Percentiles rank a stretch among this genome's conserved stretches.
These are phyloP conservation scores for Caloboletus inedulis DNA, from an alignment of 1,284 basidiomycete genomes.

Conservation along the genomic window DNA sequence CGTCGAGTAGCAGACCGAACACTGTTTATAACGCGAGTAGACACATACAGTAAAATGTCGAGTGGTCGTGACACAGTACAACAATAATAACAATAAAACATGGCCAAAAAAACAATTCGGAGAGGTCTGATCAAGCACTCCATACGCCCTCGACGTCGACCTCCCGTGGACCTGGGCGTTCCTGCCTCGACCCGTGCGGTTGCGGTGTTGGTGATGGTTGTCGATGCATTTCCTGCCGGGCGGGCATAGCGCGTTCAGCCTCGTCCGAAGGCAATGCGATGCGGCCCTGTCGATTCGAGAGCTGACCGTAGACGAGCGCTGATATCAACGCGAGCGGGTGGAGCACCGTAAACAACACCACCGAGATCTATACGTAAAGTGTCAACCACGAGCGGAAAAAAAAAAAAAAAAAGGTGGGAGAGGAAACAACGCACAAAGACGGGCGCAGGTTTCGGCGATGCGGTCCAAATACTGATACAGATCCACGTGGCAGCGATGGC, in stretches of 20 bases:
- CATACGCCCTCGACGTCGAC: slow-evolving; percentile 31
- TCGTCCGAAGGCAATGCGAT: slow-evolving; percentile 47
- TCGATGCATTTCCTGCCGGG: not conserved
- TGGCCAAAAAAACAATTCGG: too few relatives aligned
- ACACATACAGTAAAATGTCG: too few relatives aligned
- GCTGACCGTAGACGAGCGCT: slow-evolving; percentile 37
- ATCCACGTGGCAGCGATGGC: slow-evolving; percentile 70
- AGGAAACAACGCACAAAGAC: slow-evolving; percentile 51
- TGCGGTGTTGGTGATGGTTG: slow-evolving; percentile 3
- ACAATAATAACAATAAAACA: not conserved
- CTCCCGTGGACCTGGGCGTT: slow-evolving; percentile 30
- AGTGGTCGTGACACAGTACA: not conserved
- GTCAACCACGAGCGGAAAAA: not conserved
- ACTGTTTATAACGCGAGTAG: too few relatives aligned
- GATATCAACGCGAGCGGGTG: slow-evolving; percentile 54
- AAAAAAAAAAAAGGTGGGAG: not conserved
- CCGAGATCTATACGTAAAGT: slow-evolving; percentile 43
- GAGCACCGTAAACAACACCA: slow-evolving; percentile 55
- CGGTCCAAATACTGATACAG: slow-evolving; percentile 59
- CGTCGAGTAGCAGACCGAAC: not conserved
- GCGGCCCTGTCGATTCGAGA: slow-evolving; percentile 33
- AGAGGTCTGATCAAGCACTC: slow-evolving; percentile 12
- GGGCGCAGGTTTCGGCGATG: slow-evolving; percentile 55
- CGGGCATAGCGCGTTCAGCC: not conserved
- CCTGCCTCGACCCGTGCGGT: slow-evolving; percentile 2